phyloP scores from a whole-genome alignment of 2,329 filamentous ascomycete genomes.

The Dothiorella sarmentorum region DNA sequence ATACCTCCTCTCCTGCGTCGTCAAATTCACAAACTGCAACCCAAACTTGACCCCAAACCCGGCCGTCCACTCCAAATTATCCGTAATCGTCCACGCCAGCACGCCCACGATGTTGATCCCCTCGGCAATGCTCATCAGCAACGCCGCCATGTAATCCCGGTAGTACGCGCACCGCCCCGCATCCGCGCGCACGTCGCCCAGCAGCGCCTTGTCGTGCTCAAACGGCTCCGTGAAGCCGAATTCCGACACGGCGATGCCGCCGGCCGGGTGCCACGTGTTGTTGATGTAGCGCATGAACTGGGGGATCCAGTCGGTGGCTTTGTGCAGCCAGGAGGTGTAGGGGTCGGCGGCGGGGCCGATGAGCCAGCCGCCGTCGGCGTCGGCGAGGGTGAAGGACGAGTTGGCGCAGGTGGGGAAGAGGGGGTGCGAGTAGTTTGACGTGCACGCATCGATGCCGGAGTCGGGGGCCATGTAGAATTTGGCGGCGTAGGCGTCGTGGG shows the following conservation, averaged over 20 bases:
- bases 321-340: conserved; percentile 34
- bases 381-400: conserved; percentile 31
- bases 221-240: conserved; percentile 39
- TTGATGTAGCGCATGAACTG: conserved; percentile 34
- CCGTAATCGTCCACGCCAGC: conserved; percentile 37
- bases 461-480: conserved; percentile 35
- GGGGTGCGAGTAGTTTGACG: conserved; percentile 31
- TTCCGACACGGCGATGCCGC: conserved; percentile 34
- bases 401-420: conserved; percentile 36
- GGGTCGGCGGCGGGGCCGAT: conserved; percentile 33
- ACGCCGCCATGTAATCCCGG: conserved; percentile 32
- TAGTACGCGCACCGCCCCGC: conserved; percentile 32
- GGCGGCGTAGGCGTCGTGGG: conserved; percentile 37
- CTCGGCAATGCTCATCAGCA: conserved; percentile 34
- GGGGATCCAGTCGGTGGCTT: conserved; percentile 35
- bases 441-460: conserved; percentile 37
- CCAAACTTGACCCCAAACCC: conserved; percentile 36
- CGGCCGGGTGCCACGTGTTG: conserved; percentile 29
- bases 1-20: conserved; percentile 34
- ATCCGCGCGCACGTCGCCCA: conserved; percentile 31
- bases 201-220: conserved; percentile 30
- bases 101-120: conserved; percentile 35
- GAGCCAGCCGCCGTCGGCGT: conserved; percentile 27
- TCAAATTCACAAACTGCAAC: conserved; percentile 37
- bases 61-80: conserved; percentile 38